phyloP scores from a whole-genome alignment of 129 eudicot species.

The Lonicera japonica region DNA sequence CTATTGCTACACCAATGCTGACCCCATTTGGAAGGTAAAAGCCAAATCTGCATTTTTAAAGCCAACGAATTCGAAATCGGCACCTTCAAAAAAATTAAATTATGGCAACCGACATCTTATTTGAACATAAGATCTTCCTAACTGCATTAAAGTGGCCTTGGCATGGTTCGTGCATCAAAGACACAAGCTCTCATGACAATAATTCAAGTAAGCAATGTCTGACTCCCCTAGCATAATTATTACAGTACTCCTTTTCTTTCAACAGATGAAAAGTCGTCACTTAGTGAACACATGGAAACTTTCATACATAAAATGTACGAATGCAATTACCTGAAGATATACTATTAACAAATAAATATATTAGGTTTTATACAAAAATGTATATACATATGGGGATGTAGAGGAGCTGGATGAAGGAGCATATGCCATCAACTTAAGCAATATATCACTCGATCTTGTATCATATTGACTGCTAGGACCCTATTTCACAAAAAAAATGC shows the following conservation, averaged over 20 bases:
- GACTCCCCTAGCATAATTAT: constrained; percentile 25
- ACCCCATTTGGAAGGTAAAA: constrained; percentile 62
- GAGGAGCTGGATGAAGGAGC: not conserved
- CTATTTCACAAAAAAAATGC: not conserved
- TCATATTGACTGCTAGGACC: not conserved
- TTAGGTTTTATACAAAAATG: no score
- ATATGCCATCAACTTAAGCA: not conserved
- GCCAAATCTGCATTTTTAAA: constrained; percentile 97
- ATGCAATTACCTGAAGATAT: not conserved
- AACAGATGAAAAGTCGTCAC: constrained; percentile 4
- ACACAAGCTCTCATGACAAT: constrained; percentile 26
- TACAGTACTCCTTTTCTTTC: constrained; percentile 3
- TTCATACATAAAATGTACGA: not conserved
- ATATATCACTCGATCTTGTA: not conserved
- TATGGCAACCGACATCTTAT: constrained; percentile 62
- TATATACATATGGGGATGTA: not conserved
- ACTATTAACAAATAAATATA: no score
- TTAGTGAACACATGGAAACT: constrained; percentile 1
- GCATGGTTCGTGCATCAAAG: constrained; percentile 37
- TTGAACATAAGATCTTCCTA: constrained; percentile 37
- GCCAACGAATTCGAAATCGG: constrained; percentile 90
- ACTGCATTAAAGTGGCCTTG: constrained; percentile 50
- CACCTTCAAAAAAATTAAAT: constrained; percentile 68
- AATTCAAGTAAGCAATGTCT: constrained; percentile 26
- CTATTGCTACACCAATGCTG: constrained; percentile 91